These are phyloP conservation scores for Glycine latifolia DNA, from an alignment of 306 rosid genomes.

Conservation along the genomic window DNA sequence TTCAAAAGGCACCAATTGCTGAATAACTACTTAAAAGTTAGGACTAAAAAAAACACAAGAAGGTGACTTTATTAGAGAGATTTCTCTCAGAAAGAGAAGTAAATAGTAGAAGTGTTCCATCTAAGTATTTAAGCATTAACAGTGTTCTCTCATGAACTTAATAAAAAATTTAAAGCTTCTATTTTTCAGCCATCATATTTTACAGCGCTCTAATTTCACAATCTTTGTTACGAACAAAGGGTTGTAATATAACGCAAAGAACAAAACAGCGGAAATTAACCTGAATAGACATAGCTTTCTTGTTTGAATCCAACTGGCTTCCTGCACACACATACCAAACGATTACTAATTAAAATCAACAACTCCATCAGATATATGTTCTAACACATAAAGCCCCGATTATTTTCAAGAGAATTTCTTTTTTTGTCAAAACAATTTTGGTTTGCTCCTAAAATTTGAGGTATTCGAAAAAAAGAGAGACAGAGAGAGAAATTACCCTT, in stretches of 20 bases:
- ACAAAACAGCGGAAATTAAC: conserved; percentile 41
- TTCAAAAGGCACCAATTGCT: background rate
- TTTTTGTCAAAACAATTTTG: background rate
- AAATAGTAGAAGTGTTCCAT: background rate
- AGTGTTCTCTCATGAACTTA: background rate
- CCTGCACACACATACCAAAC: conserved; percentile 53
- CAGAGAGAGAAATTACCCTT: conserved; percentile 56
- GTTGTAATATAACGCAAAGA: too few species aligned
- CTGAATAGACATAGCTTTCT: conserved; percentile 89
- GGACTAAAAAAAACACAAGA: too few species aligned
- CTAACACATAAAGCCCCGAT: background rate
- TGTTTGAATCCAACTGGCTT: conserved; percentile 89
- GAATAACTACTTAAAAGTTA: background rate
- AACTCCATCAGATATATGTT: conserved; percentile 38
- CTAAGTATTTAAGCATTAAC: background rate
- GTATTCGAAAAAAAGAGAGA: background rate
- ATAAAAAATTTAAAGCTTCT: too few species aligned
- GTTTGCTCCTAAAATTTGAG: background rate
- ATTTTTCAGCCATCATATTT: too few species aligned
- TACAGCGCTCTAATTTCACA: too few species aligned
- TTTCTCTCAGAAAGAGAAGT: background rate
- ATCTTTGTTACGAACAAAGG: too few species aligned
- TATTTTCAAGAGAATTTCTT: background rate
- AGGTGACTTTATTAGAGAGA: background rate
- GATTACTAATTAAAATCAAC: conserved; percentile 25